Conservation (phyloP, 164 flowering plant genomes). For the Vitis rupestris region DNA sequence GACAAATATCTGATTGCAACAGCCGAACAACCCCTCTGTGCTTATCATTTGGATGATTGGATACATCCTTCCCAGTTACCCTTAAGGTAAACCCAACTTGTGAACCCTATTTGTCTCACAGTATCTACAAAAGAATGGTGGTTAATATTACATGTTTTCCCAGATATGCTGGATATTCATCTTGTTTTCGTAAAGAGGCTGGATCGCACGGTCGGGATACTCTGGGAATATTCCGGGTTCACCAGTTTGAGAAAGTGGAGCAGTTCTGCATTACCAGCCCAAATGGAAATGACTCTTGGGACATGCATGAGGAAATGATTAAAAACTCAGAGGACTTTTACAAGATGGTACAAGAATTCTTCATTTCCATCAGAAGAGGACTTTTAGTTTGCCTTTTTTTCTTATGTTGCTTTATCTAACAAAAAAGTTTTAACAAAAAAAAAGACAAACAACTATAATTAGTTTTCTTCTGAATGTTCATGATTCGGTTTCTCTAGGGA, state of each 20-base stretch:
- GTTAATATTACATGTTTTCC: slow-evolving; percentile 8
- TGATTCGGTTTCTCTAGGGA: not conserved
- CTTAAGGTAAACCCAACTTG: slow-evolving; percentile 45
- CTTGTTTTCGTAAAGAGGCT: slow-evolving; percentile 98
- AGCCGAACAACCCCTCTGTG: slow-evolving; percentile 96
- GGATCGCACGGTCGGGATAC: slow-evolving; percentile 98
- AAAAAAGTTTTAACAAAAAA: too few species aligned
- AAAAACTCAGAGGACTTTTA: slow-evolving; percentile 85
- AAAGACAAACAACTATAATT: not conserved
- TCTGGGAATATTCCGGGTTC: slow-evolving; percentile 89
- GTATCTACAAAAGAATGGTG: not conserved
- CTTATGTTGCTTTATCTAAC: not conserved
- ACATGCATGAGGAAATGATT: slow-evolving; percentile 82
- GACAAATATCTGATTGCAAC: slow-evolving; percentile 96
- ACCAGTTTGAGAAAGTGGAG: slow-evolving; percentile 97
- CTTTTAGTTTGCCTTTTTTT: not conserved
- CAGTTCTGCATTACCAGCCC: slow-evolving; percentile 92
- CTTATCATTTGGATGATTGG: slow-evolving; percentile 94
- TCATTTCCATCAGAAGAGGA: not conserved
- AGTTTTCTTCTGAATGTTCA: not conserved
- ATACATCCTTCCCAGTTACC: slow-evolving; percentile 91
- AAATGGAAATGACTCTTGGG: slow-evolving; percentile 77
- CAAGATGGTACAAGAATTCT: slow-evolving; percentile 44
- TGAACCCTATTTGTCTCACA: not conserved
- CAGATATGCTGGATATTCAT: slow-evolving; percentile 94